phyloP scores from a whole-genome alignment of 805 yeast species.

The Cyberlindnera misumaiensis region DNA sequence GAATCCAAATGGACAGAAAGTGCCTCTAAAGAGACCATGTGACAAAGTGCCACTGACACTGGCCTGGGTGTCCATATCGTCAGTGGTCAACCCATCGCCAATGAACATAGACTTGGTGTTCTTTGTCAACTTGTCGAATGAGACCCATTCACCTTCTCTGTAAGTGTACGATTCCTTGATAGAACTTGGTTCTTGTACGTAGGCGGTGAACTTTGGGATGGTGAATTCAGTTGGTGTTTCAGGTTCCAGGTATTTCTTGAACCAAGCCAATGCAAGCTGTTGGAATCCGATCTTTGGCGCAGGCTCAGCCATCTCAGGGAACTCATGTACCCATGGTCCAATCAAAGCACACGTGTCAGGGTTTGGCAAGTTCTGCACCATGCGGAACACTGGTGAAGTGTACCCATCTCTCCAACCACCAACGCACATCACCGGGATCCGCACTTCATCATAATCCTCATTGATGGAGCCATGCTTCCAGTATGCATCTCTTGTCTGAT shows the following conservation, averaged over 20 bases:
- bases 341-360: slow-evolving; percentile 27
- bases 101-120: slow-evolving; percentile 14
- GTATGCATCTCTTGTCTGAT: slow-evolving; percentile 38
- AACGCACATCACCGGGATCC: slow-evolving; percentile 36
- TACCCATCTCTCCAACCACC: slow-evolving; percentile 47
- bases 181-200: slow-evolving; percentile 36
- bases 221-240: slow-evolving; percentile 16
- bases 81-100: slow-evolving; percentile 6
- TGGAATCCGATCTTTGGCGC: slow-evolving; percentile 38
- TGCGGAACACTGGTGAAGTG: slow-evolving; percentile 37
- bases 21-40: slow-evolving; percentile 39
- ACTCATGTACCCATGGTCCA: slow-evolving; percentile 46
- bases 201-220: slow-evolving; percentile 33
- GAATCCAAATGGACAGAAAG: slow-evolving; percentile 41
- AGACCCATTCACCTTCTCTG: slow-evolving; percentile 36
- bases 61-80: background rate
- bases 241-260: slow-evolving; percentile 29
- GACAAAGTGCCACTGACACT: slow-evolving; percentile 27
- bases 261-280: slow-evolving; percentile 36
- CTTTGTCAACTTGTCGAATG: slow-evolving; percentile 17
- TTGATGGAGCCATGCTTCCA: slow-evolving; percentile 43
- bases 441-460: slow-evolving; percentile 33
- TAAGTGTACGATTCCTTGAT: slow-evolving; percentile 31
- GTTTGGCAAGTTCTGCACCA: slow-evolving; percentile 34
- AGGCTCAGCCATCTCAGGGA: slow-evolving; percentile 41